Evolutionary conservation across 306 rosid genomes (phyloP).

Genomic region (Quercus cerris): DNA sequence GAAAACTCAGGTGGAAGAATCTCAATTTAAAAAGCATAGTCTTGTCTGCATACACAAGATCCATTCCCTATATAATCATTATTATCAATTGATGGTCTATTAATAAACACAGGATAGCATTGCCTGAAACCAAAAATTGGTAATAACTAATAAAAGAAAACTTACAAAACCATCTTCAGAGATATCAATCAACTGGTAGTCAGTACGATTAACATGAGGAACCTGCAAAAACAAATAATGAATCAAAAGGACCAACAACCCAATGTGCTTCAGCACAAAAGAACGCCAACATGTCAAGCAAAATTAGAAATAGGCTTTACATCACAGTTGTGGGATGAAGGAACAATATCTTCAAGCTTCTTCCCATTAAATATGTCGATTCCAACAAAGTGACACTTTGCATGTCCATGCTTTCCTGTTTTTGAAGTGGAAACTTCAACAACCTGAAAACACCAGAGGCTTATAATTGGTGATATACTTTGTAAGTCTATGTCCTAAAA

Average conservation of each 20-base stretch:
- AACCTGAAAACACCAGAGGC: constrained; percentile 24
- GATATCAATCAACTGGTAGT: constrained; percentile 72
- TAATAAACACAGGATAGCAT: not conserved
- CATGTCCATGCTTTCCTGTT: constrained; percentile 75
- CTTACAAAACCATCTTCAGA: constrained; percentile 80
- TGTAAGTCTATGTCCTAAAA: not conserved
- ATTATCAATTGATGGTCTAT: not conserved
- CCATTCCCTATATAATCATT: not conserved
- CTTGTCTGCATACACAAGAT: not conserved
- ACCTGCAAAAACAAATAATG: constrained; percentile 36
- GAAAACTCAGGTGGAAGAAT: not conserved
- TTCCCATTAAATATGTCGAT: constrained; percentile 72
- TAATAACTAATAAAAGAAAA: constrained; percentile 1
- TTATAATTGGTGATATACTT: not conserved
- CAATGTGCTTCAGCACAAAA: not conserved
- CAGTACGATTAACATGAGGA: constrained; percentile 70
- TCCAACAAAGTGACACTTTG: constrained; percentile 76
- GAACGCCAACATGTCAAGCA: not conserved
- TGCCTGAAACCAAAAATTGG: not conserved
- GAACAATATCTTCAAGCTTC: constrained; percentile 73
- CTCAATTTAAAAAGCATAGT: not conserved
- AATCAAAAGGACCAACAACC: not conserved
- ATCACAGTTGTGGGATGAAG: constrained; percentile 77
- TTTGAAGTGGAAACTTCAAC: constrained; percentile 75
- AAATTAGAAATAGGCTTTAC: constrained; percentile 22